Conservation (phyloP, 208 protist species). For the Novymonas esmeraldas region DNA sequence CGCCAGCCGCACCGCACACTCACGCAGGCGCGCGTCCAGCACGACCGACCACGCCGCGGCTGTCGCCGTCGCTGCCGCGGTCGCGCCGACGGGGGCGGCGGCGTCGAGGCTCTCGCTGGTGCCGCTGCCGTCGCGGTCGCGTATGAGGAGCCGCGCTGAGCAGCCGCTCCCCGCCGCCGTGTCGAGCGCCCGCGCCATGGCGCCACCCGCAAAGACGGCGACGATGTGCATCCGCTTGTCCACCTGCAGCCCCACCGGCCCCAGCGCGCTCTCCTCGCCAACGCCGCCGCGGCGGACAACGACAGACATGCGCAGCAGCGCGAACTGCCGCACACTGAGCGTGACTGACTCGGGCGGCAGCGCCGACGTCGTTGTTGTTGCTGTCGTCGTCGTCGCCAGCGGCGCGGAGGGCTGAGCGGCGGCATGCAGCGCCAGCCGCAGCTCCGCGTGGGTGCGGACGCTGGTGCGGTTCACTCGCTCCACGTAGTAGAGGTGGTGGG, state of each 20-base stretch:
- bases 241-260: constrained; percentile 62
- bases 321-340: constrained; percentile 64
- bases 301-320: constrained; percentile 51
- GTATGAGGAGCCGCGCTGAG: constrained; percentile 53
- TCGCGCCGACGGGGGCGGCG: background rate
- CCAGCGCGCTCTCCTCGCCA: constrained; percentile 33
- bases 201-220: constrained; percentile 36
- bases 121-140: background rate
- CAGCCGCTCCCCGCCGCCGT: constrained; percentile 45
- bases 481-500: constrained; percentile 51
- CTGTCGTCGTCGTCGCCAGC: no score
- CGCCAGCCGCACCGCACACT: background rate
- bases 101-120: background rate
- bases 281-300: constrained; percentile 37
- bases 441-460: constrained; percentile 33
- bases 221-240: constrained; percentile 59
- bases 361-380: constrained; percentile 1
- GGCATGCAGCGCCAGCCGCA: constrained; percentile 27
- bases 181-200: constrained; percentile 51
- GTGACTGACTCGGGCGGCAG: constrained; percentile 53
- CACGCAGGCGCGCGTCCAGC: constrained; percentile 12
- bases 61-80: background rate
- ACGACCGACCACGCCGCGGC: constrained; percentile 15
- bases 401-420: constrained; percentile 31
- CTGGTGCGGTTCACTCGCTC: constrained; percentile 50